These are phyloP conservation scores for Tolypocladium guangdongense DNA, from an alignment of 2,329 filamentous ascomycete genomes.

Conservation along the genomic window DNA sequence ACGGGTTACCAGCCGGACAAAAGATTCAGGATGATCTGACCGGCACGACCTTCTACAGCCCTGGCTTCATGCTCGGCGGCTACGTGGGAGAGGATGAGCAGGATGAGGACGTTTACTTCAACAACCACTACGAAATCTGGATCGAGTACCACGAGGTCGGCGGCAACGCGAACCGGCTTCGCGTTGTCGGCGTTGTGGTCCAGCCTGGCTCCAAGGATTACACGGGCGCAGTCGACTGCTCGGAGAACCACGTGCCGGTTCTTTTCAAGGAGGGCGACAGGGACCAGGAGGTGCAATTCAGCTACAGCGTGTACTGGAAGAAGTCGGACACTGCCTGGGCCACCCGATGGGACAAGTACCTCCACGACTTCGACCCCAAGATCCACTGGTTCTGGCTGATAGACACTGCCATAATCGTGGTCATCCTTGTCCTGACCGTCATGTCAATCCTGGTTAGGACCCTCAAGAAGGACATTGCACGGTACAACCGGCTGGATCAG, in stretches of 20 bases:
- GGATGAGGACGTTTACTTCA: conserved; percentile 51
- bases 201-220: conserved; percentile 64
- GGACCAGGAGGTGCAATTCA: conserved; percentile 62
- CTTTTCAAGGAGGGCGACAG: conserved; percentile 45
- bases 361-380: conserved; percentile 93
- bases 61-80: conserved; percentile 52
- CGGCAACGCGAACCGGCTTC: conserved; percentile 54
- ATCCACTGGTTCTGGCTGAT: conserved; percentile 99
- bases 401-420: conserved; percentile 89
- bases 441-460: conserved; percentile 84
- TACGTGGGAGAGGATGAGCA: conserved; percentile 52
- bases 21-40: conserved; percentile 66
- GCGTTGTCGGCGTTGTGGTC: conserved; percentile 87
- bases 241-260: conserved; percentile 44
- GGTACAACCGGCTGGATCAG: conserved; percentile 90
- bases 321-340: conserved; percentile 82
- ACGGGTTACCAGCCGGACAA: conserved; percentile 86
- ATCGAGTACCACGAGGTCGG: conserved; percentile 84
- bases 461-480: conserved; percentile 85
- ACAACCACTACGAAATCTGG: conserved; percentile 93
- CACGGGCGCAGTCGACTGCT: conserved; percentile 52
- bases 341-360: conserved; percentile 96
- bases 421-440: conserved; percentile 84
- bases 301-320: conserved; percentile 86
- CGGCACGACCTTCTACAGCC: conserved; percentile 73